Base-by-base conservation (phyloP, 805 yeast genomes). In the Candida glaebosa region DNA sequence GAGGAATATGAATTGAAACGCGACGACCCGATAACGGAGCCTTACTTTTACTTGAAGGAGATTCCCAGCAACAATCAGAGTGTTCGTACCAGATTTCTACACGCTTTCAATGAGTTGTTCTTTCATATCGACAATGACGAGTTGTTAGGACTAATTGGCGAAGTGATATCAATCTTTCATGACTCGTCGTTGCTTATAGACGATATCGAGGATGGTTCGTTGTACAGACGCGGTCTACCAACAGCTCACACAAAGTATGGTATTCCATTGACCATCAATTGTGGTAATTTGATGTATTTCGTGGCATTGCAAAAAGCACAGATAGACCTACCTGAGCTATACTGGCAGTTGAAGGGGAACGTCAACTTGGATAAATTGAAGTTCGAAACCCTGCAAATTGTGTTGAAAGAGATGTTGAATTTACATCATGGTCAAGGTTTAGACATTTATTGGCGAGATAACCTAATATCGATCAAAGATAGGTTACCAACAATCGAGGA, bases 371-470 rank as follows among this genome's bases (percentile, higher is more conserved):
- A 50, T 37, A 44, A 37, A 22, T 49, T 45, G 34, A 52, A 52
- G 52, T 51, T 49, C 38, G 68, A 60, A 12, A 61, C 67, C 3
- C 48, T 59, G 52, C 56, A 57, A 16, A 71, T 81, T 1, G 73
- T 81, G 45, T 69, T 78, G 45, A 85, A 85, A 38, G 96, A 90
- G 52, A 70, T 90, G 79, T 59, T 86, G 39, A 82, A 84, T 53
- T 63, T 90, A 43, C 97, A 90, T 57, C 72, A 84, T 36, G 98
- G 98, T 4, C 98, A 90, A 66, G 95, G 96, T 0, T 61, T 84
- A 45, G 98, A 90, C 52, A 72, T 90, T 16, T 84, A 81, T 59
- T 90, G 97, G 96, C 70, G 97, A 47, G 96, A 88, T 42, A 46
- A 50, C 40, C 46, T 60, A 20, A 28, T 25, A 5, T 34, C 33